Evolutionary conservation across 2,329 filamentous ascomycete genomes (phyloP).

Genomic region (Colletotrichum horii): DNA sequence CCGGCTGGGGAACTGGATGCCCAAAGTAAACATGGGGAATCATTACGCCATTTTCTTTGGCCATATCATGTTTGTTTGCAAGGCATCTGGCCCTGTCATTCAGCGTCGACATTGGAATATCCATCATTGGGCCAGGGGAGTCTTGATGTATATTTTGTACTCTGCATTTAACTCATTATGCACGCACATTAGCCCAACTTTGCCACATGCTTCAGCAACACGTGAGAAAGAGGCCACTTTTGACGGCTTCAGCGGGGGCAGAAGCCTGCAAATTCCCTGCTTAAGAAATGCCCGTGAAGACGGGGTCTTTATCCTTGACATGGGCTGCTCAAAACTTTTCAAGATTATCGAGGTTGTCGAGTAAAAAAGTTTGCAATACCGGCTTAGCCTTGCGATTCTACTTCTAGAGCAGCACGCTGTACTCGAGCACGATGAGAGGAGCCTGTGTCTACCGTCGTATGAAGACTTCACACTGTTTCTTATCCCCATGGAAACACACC

Average conservation of each 20-base stretch:
- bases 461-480: not conserved
- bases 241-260: not conserved
- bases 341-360: not conserved
- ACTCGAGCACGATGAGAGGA: not conserved
- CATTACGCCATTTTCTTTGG: not conserved
- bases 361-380: not conserved
- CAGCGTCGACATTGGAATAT: not conserved
- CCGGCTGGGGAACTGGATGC: not conserved
- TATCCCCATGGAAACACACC: not conserved
- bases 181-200: not conserved
- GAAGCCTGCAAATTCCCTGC: not conserved
- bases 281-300: accelerated
- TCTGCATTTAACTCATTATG: not conserved
- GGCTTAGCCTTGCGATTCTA: not conserved
- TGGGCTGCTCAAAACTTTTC: not conserved
- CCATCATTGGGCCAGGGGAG: not conserved
- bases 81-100: not conserved
- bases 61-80: not conserved
- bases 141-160: not conserved
- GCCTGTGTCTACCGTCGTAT: not conserved
- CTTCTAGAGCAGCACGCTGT: not conserved
- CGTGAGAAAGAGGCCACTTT: not conserved
- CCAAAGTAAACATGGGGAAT: not conserved
- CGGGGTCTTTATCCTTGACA: not conserved
- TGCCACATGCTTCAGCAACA: not conserved